Evolutionary conservation across 2,329 filamentous ascomycete genomes (phyloP).

Genomic region (Orbilia quercus): DNA sequence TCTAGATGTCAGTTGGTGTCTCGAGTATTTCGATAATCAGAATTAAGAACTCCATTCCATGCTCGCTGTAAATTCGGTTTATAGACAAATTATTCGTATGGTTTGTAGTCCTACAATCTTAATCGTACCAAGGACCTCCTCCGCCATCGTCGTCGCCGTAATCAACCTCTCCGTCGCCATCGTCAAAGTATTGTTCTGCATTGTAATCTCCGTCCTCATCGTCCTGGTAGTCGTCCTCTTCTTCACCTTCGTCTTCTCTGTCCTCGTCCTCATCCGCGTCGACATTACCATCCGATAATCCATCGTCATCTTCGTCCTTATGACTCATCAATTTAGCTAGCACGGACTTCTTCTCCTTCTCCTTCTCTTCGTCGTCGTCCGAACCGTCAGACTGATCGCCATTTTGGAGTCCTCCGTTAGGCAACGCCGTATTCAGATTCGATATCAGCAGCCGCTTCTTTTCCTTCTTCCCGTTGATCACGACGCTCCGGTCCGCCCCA

Average conservation of each 20-base stretch:
- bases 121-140: slow-evolving; percentile 57
- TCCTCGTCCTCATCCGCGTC: slow-evolving; percentile 60
- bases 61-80: slow-evolving; percentile 6
- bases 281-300: slow-evolving; percentile 58
- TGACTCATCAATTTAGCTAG: slow-evolving; percentile 51
- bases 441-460: slow-evolving; percentile 59
- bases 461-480: slow-evolving; percentile 56
- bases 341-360: slow-evolving; percentile 57
- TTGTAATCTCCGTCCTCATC: slow-evolving; percentile 61
- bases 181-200: slow-evolving; percentile 60
- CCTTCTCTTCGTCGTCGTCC: slow-evolving; percentile 61
- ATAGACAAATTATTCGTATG: neutral
- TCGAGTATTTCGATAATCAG: neutral
- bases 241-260: slow-evolving; percentile 58
- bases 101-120: slow-evolving; percentile 4
- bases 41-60: slow-evolving; percentile 16
- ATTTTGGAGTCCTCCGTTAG: slow-evolving; percentile 45
- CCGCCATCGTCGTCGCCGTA: slow-evolving; percentile 59
- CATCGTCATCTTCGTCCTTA: slow-evolving; percentile 47
- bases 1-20: slow-evolving; percentile 61
- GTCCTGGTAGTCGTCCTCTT: slow-evolving; percentile 60
- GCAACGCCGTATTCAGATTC: slow-evolving; percentile 57
- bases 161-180: slow-evolving; percentile 59
- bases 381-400: slow-evolving; percentile 61
- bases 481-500: slow-evolving; percentile 54